Base-by-base conservation (phyloP, 176 grass and related monocot genomes). In the Echinochloa phyllopogon region DNA sequence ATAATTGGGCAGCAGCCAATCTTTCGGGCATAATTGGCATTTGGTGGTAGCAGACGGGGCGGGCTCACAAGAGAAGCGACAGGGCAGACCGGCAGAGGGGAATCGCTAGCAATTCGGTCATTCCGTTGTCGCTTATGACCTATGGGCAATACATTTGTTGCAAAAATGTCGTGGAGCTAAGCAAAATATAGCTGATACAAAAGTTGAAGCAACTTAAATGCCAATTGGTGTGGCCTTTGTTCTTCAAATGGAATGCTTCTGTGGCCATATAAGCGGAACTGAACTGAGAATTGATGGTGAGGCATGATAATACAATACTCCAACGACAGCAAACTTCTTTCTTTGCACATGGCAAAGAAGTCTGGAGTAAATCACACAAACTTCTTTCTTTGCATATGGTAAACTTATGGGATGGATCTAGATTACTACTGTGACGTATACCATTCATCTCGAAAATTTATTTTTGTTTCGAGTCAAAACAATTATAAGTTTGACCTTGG, bases 11-110 rank as follows among this genome's bases (percentile, higher is more conserved):
- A 64, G 8, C n/a, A 24, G 16, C 65, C 53, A 15, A 5, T 62
- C n/a, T 72, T 72, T 64, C 55, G 18, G 53, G 42, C 4, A 40
- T 71, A 41, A 37, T 50, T 79, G 84, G 75, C n/a, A 61, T n/a
- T 61, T 61, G 21, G 39, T 27, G 38, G 45, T 24, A n/a, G 61
- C 4, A 23, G 29, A 53, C 10, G 18, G 18, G 29, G 1, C 29
- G 29, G 29, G 47, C 29, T 69, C 49, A 43, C 37, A 81, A 29
- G 21, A 57, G 49, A 69, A 27, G 64, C 20, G 48, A 69, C 78
- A 68, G 47, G 0, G 63, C 62, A 69, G n/a, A 23, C 53, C 33
- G 0, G 63, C 62, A 69, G n/a, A 23, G 15, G 21, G 62, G 78
- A 56, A 41, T 55, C 38, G 6, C 36, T 6, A 81, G n/a, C 63